Conservation (phyloP, 495 filamentous ascomycete species). For the Hyphodiscus hymeniophilus region DNA sequence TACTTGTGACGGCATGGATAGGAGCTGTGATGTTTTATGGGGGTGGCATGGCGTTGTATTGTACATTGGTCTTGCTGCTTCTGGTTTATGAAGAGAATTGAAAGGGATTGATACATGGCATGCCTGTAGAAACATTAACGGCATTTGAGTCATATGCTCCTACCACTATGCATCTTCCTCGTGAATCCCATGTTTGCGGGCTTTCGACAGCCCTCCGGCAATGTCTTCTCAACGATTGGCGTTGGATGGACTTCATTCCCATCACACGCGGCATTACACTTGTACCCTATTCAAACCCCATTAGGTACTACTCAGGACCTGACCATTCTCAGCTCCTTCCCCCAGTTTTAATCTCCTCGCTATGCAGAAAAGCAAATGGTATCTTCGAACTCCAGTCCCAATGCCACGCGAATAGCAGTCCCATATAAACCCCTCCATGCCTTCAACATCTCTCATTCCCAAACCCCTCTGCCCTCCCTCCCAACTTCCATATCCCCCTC, state of each 20-base stretch:
- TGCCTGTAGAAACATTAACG: not conserved
- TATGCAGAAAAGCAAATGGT: too few relatives aligned
- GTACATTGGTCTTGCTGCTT: not conserved
- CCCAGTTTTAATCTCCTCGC: too few relatives aligned
- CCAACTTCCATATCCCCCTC: constrained; percentile 12
- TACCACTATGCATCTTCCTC: not conserved
- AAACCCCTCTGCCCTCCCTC: not conserved
- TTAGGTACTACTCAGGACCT: too few relatives aligned
- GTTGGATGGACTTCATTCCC: too few relatives aligned
- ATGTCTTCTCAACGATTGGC: too few relatives aligned
- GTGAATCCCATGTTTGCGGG: not conserved
- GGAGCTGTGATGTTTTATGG: constrained; percentile 8
- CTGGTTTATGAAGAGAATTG: not conserved
- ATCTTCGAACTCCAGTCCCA: not conserved
- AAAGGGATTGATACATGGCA: not conserved
- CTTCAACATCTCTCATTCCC: constrained; percentile 4
- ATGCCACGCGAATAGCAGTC: not conserved
- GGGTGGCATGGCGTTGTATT: constrained; percentile 3
- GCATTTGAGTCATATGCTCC: not conserved
- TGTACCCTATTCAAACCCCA: too few relatives aligned
- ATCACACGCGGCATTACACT: too few relatives aligned
- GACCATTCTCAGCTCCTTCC: too few relatives aligned
- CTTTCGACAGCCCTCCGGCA: too few relatives aligned
- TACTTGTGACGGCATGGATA: constrained; percentile 18
- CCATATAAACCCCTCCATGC: not conserved